These are phyloP conservation scores for Arctium lappa DNA, from an alignment of 129 eudicot genomes.

Conservation along the genomic window DNA sequence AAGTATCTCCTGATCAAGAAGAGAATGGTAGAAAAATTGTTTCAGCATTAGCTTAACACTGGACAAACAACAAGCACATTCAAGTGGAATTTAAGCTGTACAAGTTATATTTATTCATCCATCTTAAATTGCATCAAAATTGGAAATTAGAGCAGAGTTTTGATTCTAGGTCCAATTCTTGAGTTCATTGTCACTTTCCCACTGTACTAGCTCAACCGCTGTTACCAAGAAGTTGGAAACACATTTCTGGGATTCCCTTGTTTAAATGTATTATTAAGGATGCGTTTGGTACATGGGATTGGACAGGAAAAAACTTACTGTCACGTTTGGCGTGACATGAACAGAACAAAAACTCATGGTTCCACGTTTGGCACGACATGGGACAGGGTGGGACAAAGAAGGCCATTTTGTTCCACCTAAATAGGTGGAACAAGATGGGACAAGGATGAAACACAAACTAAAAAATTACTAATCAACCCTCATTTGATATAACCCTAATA, in stretches of 20 bases:
- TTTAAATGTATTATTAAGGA: neutral
- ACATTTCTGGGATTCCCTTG: neutral
- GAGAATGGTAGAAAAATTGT: neutral
- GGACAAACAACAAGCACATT: neutral
- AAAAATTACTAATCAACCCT: too few relatives aligned
- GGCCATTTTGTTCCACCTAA: too few relatives aligned
- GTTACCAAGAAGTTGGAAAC: neutral
- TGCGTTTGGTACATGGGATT: too few relatives aligned
- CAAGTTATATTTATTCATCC: neutral
- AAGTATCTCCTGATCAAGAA: conserved; percentile 50
- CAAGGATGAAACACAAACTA: too few relatives aligned
- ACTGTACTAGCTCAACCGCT: conserved; percentile 3
- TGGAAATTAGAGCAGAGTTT: neutral
- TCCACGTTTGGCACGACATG: too few relatives aligned
- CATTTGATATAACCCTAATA: too few relatives aligned
- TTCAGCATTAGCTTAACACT: neutral
- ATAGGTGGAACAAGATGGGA: too few relatives aligned
- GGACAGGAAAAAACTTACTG: too few relatives aligned
- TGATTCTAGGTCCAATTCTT: neutral
- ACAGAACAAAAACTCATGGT: too few relatives aligned
- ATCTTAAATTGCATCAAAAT: neutral
- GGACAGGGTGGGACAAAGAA: too few relatives aligned
- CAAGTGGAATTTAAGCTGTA: neutral
- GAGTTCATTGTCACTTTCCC: neutral
- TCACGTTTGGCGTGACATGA: too few relatives aligned